Conservation (phyloP, 176 grass and related monocot genomes). For the Miscanthus lutarioriparius region DNA sequence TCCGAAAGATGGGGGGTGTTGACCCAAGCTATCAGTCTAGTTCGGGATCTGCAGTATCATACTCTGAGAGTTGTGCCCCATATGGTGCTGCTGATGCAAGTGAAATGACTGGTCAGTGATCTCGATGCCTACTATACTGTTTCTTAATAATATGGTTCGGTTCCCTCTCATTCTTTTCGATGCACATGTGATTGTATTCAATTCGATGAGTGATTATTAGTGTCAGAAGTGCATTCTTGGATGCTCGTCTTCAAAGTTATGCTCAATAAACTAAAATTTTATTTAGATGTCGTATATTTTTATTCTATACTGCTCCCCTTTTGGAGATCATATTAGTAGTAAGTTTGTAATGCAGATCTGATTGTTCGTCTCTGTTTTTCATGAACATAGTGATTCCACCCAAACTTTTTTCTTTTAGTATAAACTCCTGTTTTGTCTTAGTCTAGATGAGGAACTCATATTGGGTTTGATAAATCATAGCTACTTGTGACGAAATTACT, state of each 20-base stretch:
- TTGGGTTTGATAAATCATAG: conserved; percentile 28
- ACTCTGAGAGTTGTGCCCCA: conserved; percentile 80
- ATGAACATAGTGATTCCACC: not conserved
- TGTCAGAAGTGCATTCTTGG: conserved; percentile 26
- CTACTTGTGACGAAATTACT: conserved; percentile 19
- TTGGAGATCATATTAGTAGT: not conserved
- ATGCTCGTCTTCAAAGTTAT: conserved; percentile 8
- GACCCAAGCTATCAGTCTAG: conserved; percentile 69
- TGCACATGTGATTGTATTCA: conserved; percentile 7
- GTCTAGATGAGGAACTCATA: conserved; percentile 21
- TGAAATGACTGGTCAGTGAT: conserved; percentile 69
- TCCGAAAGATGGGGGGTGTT: conserved; percentile 59
- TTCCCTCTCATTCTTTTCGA: conserved; percentile 13
- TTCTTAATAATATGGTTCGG: not conserved
- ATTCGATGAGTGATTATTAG: conserved; percentile 16
- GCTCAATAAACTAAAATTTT: conserved; percentile 2
- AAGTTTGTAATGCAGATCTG: not conserved
- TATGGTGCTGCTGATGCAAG: conserved; percentile 60
- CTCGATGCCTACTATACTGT: conserved; percentile 5
- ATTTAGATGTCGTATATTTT: not conserved
- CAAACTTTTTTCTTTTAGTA: not conserved
- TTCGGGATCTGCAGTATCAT: conserved; percentile 78
- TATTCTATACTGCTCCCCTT: conserved; percentile 16
- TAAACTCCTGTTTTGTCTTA: conserved; percentile 30
- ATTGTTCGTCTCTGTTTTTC: conserved; percentile 16